Base-by-base conservation (phyloP, 2,329 filamentous ascomycete genomes). In the Chaetomiaceae sp. region DNA sequence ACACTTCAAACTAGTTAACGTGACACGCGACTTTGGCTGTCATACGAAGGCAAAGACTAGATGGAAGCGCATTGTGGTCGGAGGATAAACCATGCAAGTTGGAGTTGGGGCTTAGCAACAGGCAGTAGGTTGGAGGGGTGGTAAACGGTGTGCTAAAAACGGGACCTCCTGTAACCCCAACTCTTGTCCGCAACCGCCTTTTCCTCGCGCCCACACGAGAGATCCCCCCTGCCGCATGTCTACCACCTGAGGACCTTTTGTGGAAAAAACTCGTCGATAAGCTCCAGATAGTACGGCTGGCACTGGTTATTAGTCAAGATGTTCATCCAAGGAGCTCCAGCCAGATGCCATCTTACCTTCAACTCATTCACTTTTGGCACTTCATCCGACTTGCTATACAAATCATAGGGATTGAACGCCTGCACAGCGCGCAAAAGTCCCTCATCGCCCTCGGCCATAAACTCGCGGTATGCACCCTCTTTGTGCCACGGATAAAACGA, bases 401-500 rank as follows among this genome's bases (percentile, higher is more conserved):
- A 67, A 67, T 95, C 90, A 64, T 95, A 96, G 0, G 90, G 89
- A 68, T 95, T 95, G 72, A 96, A 95, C 0, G 87, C 89, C 69
- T 82, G 80, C 45, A 95, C 90, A 8, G 89, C 89, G 65, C 82
- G 81, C 62, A 95, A 73, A 85, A 95, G 90, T 63, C 79, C 78
- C 69, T 85, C 73, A 63, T 96, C 90, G 66, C 90, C 86, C 56
- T 86, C 83, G 67, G 86, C 80, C 90, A 95, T 95, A 69, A 95
- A 80, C 71, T 89, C 82, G 56, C 72, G 71, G 72, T 96, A 96
- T 6, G 88, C 90, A 50, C 85, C 86, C 68, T 86, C 85, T 56
- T 78, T 82, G 72, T 95, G 90, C 90, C 90, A 96, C 14, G 90
- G 86, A 72, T 96, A 96, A 73, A 95, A 95, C 5, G 85, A 89